Percentiles rank a stretch among this genome's conserved stretches.
phyloP scores from a whole-genome alignment of 2,329 filamentous ascomycete species.

The Sporothrix sp. region DNA sequence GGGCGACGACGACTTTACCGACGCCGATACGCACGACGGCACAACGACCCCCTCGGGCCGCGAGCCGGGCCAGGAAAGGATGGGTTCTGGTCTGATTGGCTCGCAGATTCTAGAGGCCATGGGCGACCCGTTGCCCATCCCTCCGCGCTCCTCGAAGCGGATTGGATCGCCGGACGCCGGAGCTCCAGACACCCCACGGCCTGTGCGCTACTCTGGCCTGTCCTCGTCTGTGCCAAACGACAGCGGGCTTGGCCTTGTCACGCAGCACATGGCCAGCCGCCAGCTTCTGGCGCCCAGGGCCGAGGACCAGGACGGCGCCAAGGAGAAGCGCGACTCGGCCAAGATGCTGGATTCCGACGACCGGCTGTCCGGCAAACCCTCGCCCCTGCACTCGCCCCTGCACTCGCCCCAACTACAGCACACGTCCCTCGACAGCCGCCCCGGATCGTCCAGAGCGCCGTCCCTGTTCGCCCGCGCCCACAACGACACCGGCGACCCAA shows the following conservation, averaged over 20 bases:
- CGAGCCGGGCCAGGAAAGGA: conserved; percentile 19
- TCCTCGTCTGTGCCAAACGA: conserved; percentile 28
- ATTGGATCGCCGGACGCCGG: conserved; percentile 14
- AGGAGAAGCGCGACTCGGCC: conserved; percentile 41
- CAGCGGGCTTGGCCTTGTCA: conserved; percentile 25
- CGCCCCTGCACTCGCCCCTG: conserved; percentile 3
- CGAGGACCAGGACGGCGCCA: conserved; percentile 9
- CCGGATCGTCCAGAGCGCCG: conserved; percentile 9
- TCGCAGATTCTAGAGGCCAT: conserved; percentile 33
- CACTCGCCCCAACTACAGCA: no score
- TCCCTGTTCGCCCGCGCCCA: conserved; percentile 19
- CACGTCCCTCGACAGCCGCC: conserved; percentile 11
- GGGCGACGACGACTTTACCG: conserved; percentile 25
- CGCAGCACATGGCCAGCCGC: conserved; percentile 16
- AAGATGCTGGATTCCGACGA: conserved; percentile 33
- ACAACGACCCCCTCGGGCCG: not conserved
- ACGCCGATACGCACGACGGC: conserved; percentile 15
- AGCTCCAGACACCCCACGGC: conserved; percentile 23
- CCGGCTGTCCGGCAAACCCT: not conserved
- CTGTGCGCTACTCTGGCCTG: conserved; percentile 30
- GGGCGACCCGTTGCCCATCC: conserved; percentile 27
- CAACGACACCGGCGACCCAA: conserved; percentile 38
- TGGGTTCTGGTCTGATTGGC: conserved; percentile 24
- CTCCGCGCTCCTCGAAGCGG: conserved; percentile 11
- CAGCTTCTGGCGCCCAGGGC: not conserved